Conservation (phyloP, 1,139 yeast genomes). For the Candida glucosophila region DNA sequence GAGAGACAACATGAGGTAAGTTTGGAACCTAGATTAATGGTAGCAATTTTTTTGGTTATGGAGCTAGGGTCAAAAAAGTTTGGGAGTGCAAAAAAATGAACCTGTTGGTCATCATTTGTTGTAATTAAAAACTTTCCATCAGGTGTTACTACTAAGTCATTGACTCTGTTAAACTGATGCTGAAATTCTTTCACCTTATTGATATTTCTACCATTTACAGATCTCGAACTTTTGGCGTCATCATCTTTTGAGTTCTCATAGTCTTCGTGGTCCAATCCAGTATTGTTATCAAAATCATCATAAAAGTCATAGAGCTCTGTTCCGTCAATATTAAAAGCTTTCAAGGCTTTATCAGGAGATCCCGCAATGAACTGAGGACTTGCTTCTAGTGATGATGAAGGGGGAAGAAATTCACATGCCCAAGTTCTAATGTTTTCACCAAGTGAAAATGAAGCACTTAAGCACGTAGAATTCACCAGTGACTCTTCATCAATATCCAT, state of each 20-base stretch:
- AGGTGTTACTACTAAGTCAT: constrained; percentile 55
- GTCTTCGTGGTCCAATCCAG: constrained; percentile 10
- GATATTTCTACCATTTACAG: constrained; percentile 3
- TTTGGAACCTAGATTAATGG: constrained; percentile 27
- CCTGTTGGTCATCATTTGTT: constrained; percentile 51
- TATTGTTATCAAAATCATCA: constrained; percentile 27
- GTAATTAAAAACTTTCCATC: constrained; percentile 57
- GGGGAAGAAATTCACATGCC: constrained; percentile 72
- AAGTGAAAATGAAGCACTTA: constrained; percentile 29
- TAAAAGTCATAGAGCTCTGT: constrained; percentile 36
- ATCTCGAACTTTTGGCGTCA: constrained; percentile 26
- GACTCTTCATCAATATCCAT: constrained; percentile 9
- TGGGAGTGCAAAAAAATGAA: constrained; percentile 44
- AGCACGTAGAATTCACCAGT: constrained; percentile 10
- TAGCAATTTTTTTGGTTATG: constrained; percentile 25
- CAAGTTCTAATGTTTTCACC: constrained; percentile 41
- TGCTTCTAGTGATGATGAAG: constrained; percentile 4
- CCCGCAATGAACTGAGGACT: constrained; percentile 61
- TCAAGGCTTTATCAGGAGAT: constrained; percentile 68
- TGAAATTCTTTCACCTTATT: constrained; percentile 10
- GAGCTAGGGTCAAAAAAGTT: constrained; percentile 24
- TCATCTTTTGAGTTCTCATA: constrained; percentile 5
- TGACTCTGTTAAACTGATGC: constrained; percentile 41
- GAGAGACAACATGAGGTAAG: constrained; percentile 35
- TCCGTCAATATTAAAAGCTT: constrained; percentile 47